Conservation (phyloP, 139 green algal genomes). For the Coccomyxa sp. region DNA sequence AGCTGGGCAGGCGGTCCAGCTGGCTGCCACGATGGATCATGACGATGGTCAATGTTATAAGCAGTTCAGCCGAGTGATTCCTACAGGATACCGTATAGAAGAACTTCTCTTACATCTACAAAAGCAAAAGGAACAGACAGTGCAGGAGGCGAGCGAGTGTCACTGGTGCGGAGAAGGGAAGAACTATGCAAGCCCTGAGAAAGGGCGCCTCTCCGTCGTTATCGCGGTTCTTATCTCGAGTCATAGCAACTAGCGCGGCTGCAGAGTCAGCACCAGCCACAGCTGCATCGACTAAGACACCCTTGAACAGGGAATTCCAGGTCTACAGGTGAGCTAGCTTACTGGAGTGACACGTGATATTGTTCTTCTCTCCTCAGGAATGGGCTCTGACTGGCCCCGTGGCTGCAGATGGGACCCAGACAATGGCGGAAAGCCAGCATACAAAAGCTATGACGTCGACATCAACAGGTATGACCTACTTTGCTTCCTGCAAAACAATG, state of each 20-base stretch:
- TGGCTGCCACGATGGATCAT: too few species aligned
- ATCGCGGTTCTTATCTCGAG: not conserved
- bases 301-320: constrained; percentile 3
- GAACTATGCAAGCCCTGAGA: not conserved
- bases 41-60: too few species aligned
- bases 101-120: too few species aligned
- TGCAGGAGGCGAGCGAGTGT: too few species aligned
- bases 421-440: constrained; percentile 68
- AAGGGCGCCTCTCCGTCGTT: not conserved
- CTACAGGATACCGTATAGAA: too few species aligned
- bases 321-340: not conserved
- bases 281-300: not conserved
- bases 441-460: constrained; percentile 92
- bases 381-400: not conserved
- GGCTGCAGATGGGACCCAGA: constrained; percentile 80
- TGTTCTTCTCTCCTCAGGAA: not conserved
- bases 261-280: not conserved
- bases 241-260: not conserved
- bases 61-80: too few species aligned
- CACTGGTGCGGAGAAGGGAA: not conserved
- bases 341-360: not conserved
- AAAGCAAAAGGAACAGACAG: too few species aligned
- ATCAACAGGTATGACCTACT: constrained; percentile 67
- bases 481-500: not conserved
- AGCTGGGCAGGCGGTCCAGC: too few species aligned